Base-by-base conservation (phyloP, 352 stramenopile species). In the Detonula confervacea region DNA sequence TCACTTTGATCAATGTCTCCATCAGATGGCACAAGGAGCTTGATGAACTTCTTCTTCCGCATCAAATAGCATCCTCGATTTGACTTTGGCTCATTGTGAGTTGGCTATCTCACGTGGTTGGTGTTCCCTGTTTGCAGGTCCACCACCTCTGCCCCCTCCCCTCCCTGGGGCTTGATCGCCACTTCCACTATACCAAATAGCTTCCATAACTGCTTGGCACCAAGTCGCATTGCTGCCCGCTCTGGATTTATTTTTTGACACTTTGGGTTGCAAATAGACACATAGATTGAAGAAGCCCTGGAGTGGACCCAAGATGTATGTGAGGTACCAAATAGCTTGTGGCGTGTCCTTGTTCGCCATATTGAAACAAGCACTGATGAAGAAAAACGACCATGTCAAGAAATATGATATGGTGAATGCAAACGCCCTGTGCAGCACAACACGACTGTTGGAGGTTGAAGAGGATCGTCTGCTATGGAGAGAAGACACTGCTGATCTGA, bases 221-320 rank as follows among this genome's bases (percentile, higher is more conserved):
- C 47, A 56, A 56, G 47, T 56, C 0, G n/a, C 6, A 35, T 56
- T 16, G 6, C 35, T 11, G 11, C 12, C 46, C 47, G 4, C 8
- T 22, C 14, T 30, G 47, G 51, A 60, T 42, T 24, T 60, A 1
- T 46, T 59, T 56, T 3, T 44, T 4, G 30, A 11, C 20, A 73
- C 51, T 42, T 64, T 55, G 5, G 64, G 64, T 0, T 47, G 49
- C 18, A 73, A 22, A 24, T 44, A 63, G 16, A 73, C 54, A 2
- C 49, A 12, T n/a, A 63, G 25, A 39, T 52, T 73, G 42, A 64
- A 73, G 16, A 73, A 16, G 8, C 64, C 64, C 18, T 73, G 64
- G 1, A 73, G 51, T 24, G 64, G 64, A 46, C 6, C 33, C 16
- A 73, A 64, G 1, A 73, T 59, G 16, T 1, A 33, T 14, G 12